Conservation (phyloP, 2,329 filamentous ascomycete species). For the Juglanconis oblonga region DNA sequence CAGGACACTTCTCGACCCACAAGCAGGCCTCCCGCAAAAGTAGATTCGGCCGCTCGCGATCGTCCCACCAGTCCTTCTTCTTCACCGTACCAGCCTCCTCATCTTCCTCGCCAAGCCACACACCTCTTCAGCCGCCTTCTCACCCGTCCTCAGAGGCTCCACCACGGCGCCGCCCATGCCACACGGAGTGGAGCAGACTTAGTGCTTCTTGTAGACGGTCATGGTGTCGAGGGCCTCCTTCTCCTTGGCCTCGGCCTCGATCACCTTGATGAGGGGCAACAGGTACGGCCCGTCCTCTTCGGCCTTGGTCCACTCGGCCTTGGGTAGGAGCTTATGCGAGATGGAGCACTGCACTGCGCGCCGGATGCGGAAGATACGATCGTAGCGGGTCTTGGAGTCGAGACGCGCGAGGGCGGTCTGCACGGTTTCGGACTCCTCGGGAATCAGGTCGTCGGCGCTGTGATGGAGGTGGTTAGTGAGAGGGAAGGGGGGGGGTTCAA, state of each 20-base stretch:
- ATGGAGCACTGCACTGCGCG: constrained; percentile 79
- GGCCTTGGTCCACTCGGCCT: constrained; percentile 58
- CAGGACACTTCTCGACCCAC: too few species aligned
- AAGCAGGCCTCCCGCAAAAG: too few species aligned
- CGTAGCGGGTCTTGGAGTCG: constrained; percentile 84
- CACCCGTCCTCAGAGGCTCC: background rate
- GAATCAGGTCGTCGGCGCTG: constrained; percentile 92
- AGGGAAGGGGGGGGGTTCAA: constrained; percentile 9
- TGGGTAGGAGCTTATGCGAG: constrained; percentile 63
- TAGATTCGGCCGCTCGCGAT: too few species aligned
- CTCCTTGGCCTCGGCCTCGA: constrained; percentile 49
- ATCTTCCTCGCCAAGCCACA: background rate
- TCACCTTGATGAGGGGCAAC: constrained; percentile 47
- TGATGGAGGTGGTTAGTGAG: background rate
- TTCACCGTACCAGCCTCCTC: background rate
- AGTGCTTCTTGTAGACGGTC: constrained; percentile 48
- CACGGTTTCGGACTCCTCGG: constrained; percentile 86
- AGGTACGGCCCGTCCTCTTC: constrained; percentile 57
- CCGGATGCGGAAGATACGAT: constrained; percentile 95
- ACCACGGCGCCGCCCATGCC: too few species aligned
- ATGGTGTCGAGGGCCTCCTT: constrained; percentile 50
- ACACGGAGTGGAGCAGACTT: constrained; percentile 7
- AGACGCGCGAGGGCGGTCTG: constrained; percentile 89
- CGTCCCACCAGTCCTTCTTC: background rate
- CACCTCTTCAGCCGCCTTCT: background rate